Evolutionary conservation across 148 eudicot genomes (phyloP), one percentile per base, ranked within the genome.

Genomic region (Persicaria maculosa): DNA sequence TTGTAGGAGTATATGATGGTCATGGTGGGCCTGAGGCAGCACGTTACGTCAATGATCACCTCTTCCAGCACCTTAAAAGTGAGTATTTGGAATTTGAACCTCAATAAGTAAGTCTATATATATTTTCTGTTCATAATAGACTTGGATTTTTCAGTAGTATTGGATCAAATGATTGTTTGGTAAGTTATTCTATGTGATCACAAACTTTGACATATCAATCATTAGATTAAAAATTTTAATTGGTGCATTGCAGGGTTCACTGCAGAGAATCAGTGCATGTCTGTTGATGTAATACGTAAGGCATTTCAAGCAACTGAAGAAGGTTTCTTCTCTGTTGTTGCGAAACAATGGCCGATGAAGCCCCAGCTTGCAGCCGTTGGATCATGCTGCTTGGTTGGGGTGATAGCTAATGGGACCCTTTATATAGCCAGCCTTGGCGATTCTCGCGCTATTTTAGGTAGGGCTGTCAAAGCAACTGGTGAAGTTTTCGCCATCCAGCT

Each of bases 311-410:
- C 85, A 12, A 83, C 85, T 65, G 85, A 83, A 67, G 85, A 83
- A 11, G 83, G 83, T 5, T 83, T 83, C 75, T 59, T 83, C 64
- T 74, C 82, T 44, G 15, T 77, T 36, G 85, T 83, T 80, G 74
- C 83, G 44, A 77, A 75, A 50, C 81, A 83, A 48, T 83, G 86
- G 86, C 76, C 83, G 19, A 68, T 70, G 31, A 80, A 72, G 64
- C 86, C 86, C 11, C 83, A 83, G 68, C 75, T 83, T 25, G 86
- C 86, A 57, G 81, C 86, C 14, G 86, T 80, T 77, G 86, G 86
- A 44, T 74, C 85, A 25, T 83, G 85, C 74, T 83, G 85, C 70
- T 70, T 83, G 72, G 78, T 75, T 74, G 86, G 79, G 15, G 79
- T 83, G 71, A 78, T 83, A 50, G 78, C 77, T 80, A 53, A 50